phyloP scores from a whole-genome alignment of 2,329 filamentous ascomycete species.

The Aureobasidium leucospermi region DNA sequence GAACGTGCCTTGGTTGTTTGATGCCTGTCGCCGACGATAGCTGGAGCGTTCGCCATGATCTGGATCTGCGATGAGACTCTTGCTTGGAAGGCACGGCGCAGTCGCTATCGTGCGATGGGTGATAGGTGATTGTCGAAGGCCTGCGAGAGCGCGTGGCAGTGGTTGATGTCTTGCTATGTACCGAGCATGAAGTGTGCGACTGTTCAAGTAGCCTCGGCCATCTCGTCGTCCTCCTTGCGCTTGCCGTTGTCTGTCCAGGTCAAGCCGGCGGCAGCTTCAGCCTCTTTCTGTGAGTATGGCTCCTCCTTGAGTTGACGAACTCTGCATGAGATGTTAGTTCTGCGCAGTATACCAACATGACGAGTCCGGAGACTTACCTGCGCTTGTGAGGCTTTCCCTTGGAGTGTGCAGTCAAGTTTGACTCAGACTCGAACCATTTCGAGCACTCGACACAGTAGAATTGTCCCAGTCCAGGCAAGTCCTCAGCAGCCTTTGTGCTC shows the following conservation, averaged over 20 bases:
- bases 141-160: not conserved
- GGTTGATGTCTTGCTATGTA: not conserved
- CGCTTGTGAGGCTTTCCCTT: slow-evolving; percentile 92
- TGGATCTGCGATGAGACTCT: not conserved
- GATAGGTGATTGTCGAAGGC: not conserved
- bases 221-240: slow-evolving; percentile 10
- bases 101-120: not conserved
- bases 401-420: slow-evolving; percentile 65
- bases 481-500: slow-evolving; percentile 70
- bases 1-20: not conserved
- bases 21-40: not conserved
- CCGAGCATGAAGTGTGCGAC: too few relatives aligned
- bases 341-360: not conserved
- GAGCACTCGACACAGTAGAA: slow-evolving; percentile 90
- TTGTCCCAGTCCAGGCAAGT: slow-evolving; percentile 77
- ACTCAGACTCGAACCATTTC: slow-evolving; percentile 88
- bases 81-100: not conserved
- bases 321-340: slow-evolving; percentile 39
- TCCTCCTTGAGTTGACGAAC: slow-evolving; percentile 75
- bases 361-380: slow-evolving; percentile 46
- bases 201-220: slow-evolving; percentile 12
- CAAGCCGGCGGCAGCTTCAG: slow-evolving; percentile 71
- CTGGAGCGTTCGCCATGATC: not conserved
- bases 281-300: slow-evolving; percentile 78
- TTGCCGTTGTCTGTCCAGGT: slow-evolving; percentile 55